Conservation (phyloP, 2,329 filamentous ascomycete genomes). For the Talaromyces amestolkiae region DNA sequence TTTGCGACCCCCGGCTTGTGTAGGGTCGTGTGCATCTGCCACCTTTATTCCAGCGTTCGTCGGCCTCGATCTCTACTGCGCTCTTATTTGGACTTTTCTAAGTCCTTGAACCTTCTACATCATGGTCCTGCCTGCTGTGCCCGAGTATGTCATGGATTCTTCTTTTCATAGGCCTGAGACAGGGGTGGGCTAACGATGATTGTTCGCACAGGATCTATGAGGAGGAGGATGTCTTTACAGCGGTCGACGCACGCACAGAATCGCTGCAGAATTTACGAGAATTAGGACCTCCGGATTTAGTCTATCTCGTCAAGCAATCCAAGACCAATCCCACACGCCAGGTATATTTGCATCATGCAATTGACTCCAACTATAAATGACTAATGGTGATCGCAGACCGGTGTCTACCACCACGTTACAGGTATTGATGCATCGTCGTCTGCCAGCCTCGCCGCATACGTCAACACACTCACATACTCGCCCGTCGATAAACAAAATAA, state of each 20-base stretch:
- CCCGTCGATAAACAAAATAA: constrained; percentile 81
- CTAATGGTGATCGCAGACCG: constrained; percentile 51
- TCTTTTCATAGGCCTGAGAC: constrained; percentile 25
- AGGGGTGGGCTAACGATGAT: constrained; percentile 25
- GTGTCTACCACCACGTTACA: constrained; percentile 96
- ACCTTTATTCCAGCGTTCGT: not conserved
- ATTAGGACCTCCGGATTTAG: constrained; percentile 90
- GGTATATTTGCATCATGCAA: constrained; percentile 38
- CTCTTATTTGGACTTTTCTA: constrained; percentile 5
- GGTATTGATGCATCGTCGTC: constrained; percentile 97
- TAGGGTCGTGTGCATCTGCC: constrained; percentile 7
- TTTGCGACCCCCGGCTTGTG: not conserved
- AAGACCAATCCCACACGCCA: constrained; percentile 58
- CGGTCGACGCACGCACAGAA: constrained; percentile 89
- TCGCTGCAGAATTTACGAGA: constrained; percentile 81
- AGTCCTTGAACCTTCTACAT: constrained; percentile 33
- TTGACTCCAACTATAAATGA: constrained; percentile 7
- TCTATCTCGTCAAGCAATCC: constrained; percentile 83
- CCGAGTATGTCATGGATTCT: constrained; percentile 58
- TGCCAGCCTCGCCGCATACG: constrained; percentile 93
- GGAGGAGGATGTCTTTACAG: constrained; percentile 75
- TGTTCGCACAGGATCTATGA: constrained; percentile 72
- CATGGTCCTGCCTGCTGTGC: constrained; percentile 73
- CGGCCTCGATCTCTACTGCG: not conserved
- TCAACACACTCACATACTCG: constrained; percentile 93